Evolutionary conservation across 495 filamentous ascomycete genomes (phyloP), one percentile per base, ranked within the genome.

Genomic region (Xylaria nigripes): DNA sequence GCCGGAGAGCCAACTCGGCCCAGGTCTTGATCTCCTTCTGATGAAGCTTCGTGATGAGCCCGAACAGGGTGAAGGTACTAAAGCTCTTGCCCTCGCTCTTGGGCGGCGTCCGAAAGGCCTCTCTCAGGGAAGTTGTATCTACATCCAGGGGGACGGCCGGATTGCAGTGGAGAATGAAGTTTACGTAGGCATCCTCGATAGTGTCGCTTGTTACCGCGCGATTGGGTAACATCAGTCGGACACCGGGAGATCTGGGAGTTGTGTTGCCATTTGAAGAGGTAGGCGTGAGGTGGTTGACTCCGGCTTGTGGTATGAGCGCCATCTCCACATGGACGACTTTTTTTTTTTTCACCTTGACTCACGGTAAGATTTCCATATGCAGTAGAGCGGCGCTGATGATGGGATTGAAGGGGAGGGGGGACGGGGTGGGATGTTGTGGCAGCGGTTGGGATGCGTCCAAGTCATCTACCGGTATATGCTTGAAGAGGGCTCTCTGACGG

Each of bases 41-140:
- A 52, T 96, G 88, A 29, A 95, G 76, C 63, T 86, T 86, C 46
- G 81, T 76, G 62, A 98, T 91, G 47, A 98, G 77, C 54, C 89
- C 81, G 65, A 86, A 94, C 24, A 96, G 65, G n/a, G 72, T 77
- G 61, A 79, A 94, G 2, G 89, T 86, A 64, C 84, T 91, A 66
- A 96, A 98, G 54, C 76, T 86, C 70, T 96, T 96, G 51, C 89
- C 90, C 63, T 93, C 93, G 61, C 90, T 96, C 62, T 87, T 91
- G 2, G 93, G 93, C 2, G 90, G 90, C 21, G 74, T 82, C 24
- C 87, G 80, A 68, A 98, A 96, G 3, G 81, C 84, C 55, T 87
- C 89, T 42, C 82, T 81, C 43, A 98, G 72, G 45, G 89, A 84
- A 1, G 74, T 72, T 3, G 87, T 82, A 69, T 90, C 86, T 27